Evolutionary conservation across 352 stramenopile genomes (phyloP).

Genomic region (Pilasporangium apinafurcum): DNA sequence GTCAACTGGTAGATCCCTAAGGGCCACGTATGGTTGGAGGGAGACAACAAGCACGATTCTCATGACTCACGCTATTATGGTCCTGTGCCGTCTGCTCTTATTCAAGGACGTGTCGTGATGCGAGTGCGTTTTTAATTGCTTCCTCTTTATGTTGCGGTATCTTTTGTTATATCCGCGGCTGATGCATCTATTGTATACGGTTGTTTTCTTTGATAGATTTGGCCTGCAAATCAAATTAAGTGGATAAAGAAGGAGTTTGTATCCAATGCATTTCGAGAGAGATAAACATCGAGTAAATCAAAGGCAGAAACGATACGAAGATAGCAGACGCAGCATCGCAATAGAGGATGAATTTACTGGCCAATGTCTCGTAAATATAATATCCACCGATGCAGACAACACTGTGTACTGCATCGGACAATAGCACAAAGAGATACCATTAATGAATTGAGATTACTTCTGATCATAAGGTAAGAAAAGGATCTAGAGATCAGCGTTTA

Average conservation of each 20-base stretch:
- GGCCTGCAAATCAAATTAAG: slow-evolving; percentile 66
- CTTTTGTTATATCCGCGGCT: background rate
- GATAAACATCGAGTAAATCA: slow-evolving; percentile 16
- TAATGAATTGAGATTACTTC: too few relatives aligned
- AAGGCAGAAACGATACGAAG: background rate
- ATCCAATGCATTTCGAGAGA: slow-evolving; percentile 52
- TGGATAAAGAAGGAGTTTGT: slow-evolving; percentile 46
- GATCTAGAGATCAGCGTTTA: too few relatives aligned
- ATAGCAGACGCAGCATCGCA: too few relatives aligned
- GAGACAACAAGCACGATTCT: slow-evolving; percentile 95
- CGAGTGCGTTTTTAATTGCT: slow-evolving; percentile 44
- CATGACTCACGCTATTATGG: slow-evolving; percentile 95
- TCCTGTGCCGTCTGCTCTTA: slow-evolving; percentile 87
- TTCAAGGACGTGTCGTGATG: slow-evolving; percentile 87
- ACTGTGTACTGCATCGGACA: too few relatives aligned
- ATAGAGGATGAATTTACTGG: too few relatives aligned
- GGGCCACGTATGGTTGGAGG: slow-evolving; percentile 95
- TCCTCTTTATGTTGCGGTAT: slow-evolving; percentile 2
- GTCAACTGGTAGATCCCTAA: slow-evolving; percentile 54
- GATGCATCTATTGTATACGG: background rate
- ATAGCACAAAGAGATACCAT: too few relatives aligned
- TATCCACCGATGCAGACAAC: too few relatives aligned
- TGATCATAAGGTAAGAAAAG: too few relatives aligned
- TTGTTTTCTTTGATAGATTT: slow-evolving; percentile 44
- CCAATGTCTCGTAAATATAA: too few relatives aligned